These are phyloP conservation scores for Rhodotorula sp. DNA, from an alignment of 1,284 basidiomycete genomes.

Conservation along the genomic window DNA sequence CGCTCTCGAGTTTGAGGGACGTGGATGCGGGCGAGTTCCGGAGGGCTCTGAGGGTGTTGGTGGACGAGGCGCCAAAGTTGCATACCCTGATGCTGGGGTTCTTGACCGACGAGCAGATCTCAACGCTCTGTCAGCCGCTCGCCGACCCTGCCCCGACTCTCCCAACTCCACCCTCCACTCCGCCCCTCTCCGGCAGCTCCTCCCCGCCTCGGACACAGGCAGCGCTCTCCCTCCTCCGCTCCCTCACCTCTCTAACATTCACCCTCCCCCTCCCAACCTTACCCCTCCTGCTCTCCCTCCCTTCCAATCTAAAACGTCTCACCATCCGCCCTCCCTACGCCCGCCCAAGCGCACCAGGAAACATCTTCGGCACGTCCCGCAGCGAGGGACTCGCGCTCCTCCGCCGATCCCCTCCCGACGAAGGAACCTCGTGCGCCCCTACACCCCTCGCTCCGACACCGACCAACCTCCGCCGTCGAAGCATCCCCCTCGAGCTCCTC, in stretches of 20 bases:
- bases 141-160: not conserved
- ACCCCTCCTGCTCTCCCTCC: constrained; percentile 6
- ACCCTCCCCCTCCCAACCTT: constrained; percentile 13
- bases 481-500: constrained; percentile 22
- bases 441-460: not conserved
- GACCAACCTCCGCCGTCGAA: constrained; percentile 1
- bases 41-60: not conserved
- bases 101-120: constrained; percentile 21
- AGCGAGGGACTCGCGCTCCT: not conserved
- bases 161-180: not conserved
- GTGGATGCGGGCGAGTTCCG: constrained; percentile 16
- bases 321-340: constrained; percentile 16
- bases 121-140: not conserved
- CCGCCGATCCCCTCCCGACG: not conserved
- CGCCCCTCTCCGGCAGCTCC: not conserved
- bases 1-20: constrained; percentile 28
- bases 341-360: not conserved
- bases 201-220: not conserved
- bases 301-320: not conserved
- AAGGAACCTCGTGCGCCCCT: not conserved
- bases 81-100: constrained; percentile 22
- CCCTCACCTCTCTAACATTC: constrained; percentile 2
- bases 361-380: constrained; percentile 5
- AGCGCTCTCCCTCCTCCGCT: constrained; percentile 2
- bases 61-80: not conserved